Conservation (phyloP, 1,139 yeast species). For the Maudiozyma humilis region DNA sequence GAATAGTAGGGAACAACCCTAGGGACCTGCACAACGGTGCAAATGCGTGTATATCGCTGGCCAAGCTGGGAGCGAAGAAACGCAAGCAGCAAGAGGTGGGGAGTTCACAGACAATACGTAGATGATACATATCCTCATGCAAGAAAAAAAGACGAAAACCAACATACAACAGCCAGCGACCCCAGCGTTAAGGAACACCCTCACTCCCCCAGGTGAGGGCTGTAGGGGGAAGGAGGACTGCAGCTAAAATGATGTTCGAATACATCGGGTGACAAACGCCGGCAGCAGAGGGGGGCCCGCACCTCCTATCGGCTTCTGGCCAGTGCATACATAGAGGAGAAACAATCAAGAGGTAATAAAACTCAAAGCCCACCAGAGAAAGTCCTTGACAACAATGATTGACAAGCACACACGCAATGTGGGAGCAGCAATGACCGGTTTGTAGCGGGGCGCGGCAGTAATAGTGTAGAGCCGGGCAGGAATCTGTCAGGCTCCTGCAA, state of each 20-base stretch:
- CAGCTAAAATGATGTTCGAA: background rate
- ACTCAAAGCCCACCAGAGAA: background rate
- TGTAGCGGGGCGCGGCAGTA: background rate
- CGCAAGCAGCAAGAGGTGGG: background rate
- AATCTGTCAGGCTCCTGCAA: background rate
- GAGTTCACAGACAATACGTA: background rate
- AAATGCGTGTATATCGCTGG: background rate
- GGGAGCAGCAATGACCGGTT: too few relatives aligned
- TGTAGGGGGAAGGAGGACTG: background rate
- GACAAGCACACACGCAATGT: too few relatives aligned
- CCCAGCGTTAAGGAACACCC: too few relatives aligned
- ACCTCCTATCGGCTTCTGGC: background rate
- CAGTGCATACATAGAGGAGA: background rate
- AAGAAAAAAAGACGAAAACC: too few relatives aligned
- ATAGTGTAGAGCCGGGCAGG: background rate
- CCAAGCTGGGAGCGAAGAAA: too few relatives aligned
- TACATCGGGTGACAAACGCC: background rate
- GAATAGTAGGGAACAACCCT: background rate
- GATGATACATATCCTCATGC: background rate
- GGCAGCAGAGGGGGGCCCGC: background rate
- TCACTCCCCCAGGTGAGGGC: background rate
- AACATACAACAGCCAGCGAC: too few relatives aligned
- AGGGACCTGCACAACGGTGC: background rate
- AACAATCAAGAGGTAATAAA: background rate
- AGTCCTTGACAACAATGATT: background rate